Evolutionary conservation across 192 early-diverging fungal species (phyloP).

Genomic region (Phlyctochytrium arcticum): DNA sequence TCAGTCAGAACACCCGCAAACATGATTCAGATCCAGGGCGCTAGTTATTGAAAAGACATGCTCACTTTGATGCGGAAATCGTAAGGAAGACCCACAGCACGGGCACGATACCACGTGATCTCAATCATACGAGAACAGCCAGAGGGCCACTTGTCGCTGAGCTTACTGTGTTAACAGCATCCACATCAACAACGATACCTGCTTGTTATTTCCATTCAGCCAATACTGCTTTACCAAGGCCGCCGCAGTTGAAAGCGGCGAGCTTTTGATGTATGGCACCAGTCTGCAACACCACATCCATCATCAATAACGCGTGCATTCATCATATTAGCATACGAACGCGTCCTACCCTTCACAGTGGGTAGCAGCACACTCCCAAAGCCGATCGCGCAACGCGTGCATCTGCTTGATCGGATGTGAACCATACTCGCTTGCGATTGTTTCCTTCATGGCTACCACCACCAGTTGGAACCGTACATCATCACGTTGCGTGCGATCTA

Average conservation of each 20-base stretch:
- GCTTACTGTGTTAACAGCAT: too few species aligned
- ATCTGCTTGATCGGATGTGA: slow-evolving; percentile 51
- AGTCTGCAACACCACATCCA: slow-evolving; percentile 33
- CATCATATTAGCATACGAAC: too few species aligned
- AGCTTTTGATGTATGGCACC: slow-evolving; percentile 49
- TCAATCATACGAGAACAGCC: slow-evolving; percentile 53
- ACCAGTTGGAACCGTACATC: slow-evolving; percentile 64
- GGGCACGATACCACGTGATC: slow-evolving; percentile 55
- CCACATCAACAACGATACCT: too few species aligned
- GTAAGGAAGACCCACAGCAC: slow-evolving; percentile 59
- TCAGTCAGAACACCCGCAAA: too few species aligned
- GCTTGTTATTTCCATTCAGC: slow-evolving; percentile 50
- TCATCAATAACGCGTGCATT: too few species aligned
- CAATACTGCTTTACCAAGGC: slow-evolving; percentile 63
- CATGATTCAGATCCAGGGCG: background rate
- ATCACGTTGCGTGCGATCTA: slow-evolving; percentile 51
- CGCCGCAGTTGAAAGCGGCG: slow-evolving; percentile 53
- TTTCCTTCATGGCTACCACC: slow-evolving; percentile 50
- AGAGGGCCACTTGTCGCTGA: slow-evolving; percentile 46
- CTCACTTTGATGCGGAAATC: slow-evolving; percentile 65
- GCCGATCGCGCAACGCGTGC: slow-evolving; percentile 48
- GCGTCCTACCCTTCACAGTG: slow-evolving; percentile 37
- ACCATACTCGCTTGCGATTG: slow-evolving; percentile 53
- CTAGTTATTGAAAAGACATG: slow-evolving; percentile 53
- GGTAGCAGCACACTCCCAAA: slow-evolving; percentile 53